Conservation (phyloP, 176 grass and related monocot species). For the Dendrocalamus sinicus region DNA sequence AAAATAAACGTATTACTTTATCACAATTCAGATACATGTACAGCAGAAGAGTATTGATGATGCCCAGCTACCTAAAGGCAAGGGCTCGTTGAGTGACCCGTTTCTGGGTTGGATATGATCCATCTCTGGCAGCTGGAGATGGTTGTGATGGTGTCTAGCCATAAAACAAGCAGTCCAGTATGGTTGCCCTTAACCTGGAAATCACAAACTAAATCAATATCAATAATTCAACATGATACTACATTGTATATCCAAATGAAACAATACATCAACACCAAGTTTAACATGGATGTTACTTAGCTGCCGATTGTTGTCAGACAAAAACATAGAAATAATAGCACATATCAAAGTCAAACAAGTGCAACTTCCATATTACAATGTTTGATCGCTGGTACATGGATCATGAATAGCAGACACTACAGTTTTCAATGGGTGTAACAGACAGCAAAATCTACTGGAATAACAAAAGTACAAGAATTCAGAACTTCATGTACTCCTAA, state of each 20-base stretch:
- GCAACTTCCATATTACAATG: not conserved
- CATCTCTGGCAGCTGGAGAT: slow-evolving; percentile 47
- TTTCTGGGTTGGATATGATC: slow-evolving; percentile 47
- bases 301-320: not conserved
- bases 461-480: not conserved
- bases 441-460: not conserved
- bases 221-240: slow-evolving; percentile 21
- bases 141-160: slow-evolving; percentile 37
- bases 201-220: slow-evolving; percentile 28
- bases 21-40: slow-evolving; percentile 25
- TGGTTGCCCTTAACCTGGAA: slow-evolving; percentile 35
- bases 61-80: slow-evolving; percentile 49
- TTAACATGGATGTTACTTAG: not conserved
- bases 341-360: slow-evolving; percentile 7
- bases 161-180: slow-evolving; percentile 22
- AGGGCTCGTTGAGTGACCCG: slow-evolving; percentile 17
- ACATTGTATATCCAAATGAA: not conserved
- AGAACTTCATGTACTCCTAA: not conserved
- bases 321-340: slow-evolving; percentile 12
- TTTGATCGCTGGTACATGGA: not conserved
- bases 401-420: not conserved
- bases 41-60: slow-evolving; percentile 6
- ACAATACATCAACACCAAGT: not conserved
- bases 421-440: not conserved
- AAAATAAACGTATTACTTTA: not conserved